A percentile compares a stretch with the other conserved stretches of the same genome.
Evolutionary conservation across 345 rosid genomes (phyloP).

Genomic region (Moringa oleifera): DNA sequence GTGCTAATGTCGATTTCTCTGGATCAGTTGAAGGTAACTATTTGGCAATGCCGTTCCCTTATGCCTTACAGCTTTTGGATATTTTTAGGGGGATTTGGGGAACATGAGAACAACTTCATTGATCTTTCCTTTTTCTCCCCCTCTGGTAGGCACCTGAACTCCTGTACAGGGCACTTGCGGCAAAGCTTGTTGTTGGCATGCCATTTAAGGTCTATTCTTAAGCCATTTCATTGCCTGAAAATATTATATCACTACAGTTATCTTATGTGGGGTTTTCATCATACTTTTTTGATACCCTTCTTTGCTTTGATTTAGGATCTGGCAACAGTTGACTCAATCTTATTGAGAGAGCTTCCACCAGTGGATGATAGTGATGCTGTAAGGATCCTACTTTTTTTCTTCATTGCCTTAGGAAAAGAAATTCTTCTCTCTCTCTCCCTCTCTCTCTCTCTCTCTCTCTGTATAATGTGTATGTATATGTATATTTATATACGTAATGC

Average conservation of each 20-base stretch:
- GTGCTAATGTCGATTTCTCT: slow-evolving; percentile 81
- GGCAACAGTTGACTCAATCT: slow-evolving; percentile 88
- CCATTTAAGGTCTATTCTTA: slow-evolving; percentile 77
- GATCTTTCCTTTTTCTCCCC: slow-evolving; percentile 1
- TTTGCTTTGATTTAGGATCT: slow-evolving; percentile 54
- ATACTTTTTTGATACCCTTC: slow-evolving; percentile 4
- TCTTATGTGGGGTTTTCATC: slow-evolving; percentile 10
- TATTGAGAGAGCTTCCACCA: slow-evolving; percentile 82
- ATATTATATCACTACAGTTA: background rate
- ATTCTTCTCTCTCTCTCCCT: background rate
- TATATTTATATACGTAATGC: no score
- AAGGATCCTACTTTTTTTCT: slow-evolving; percentile 32
- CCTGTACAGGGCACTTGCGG: slow-evolving; percentile 85
- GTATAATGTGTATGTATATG: no score
- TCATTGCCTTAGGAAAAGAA: slow-evolving; percentile 2
- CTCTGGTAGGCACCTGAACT: slow-evolving; percentile 66
- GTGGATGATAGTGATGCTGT: slow-evolving; percentile 80
- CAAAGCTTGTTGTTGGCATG: slow-evolving; percentile 91
- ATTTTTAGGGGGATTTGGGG: background rate
- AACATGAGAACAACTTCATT: slow-evolving; percentile 4
- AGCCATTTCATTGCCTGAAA: slow-evolving; percentile 11
- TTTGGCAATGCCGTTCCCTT: slow-evolving; percentile 5
- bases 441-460: background rate
- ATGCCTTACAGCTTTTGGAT: background rate
- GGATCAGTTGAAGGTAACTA: slow-evolving; percentile 71